phyloP scores from a whole-genome alignment of 2,329 filamentous ascomycete species.

The Cordyceps pruinosa region DNA sequence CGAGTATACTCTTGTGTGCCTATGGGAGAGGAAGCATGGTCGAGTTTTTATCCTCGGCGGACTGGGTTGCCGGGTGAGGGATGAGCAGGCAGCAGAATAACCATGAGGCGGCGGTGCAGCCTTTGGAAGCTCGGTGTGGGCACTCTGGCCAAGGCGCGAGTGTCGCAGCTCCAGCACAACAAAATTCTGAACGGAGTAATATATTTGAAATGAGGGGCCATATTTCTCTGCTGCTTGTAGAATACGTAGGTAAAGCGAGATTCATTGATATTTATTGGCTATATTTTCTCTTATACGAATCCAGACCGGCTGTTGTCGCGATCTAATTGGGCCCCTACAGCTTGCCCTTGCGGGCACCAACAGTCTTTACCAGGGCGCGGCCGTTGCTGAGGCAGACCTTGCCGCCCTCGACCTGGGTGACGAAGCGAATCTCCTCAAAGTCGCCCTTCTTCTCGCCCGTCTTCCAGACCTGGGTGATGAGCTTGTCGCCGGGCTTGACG shows the following conservation, averaged over 20 bases:
- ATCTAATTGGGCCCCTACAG: conserved; percentile 37
- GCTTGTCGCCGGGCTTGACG: conserved; percentile 74
- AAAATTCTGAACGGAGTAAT: too few species aligned
- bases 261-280: background rate
- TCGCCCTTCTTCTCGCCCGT: conserved; percentile 57
- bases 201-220: too few species aligned
- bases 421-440: conserved; percentile 79
- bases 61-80: conserved; percentile 1
- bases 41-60: background rate
- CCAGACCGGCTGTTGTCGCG: background rate
- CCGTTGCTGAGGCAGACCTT: conserved; percentile 88
- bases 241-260: background rate
- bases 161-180: background rate
- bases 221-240: background rate
- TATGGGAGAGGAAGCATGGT: background rate
- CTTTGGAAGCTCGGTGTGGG: background rate
- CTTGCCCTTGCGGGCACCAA: conserved; percentile 52
- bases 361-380: conserved; percentile 66
- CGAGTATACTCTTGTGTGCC: background rate
- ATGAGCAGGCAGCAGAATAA: conserved; percentile 17
- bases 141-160: background rate
- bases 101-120: background rate
- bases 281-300: conserved; percentile 7
- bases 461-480: conserved; percentile 75
- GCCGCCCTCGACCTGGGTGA: conserved; percentile 68